Conservation (phyloP, 192 early-diverging fungal genomes). For the Backusella tuberculispora region DNA sequence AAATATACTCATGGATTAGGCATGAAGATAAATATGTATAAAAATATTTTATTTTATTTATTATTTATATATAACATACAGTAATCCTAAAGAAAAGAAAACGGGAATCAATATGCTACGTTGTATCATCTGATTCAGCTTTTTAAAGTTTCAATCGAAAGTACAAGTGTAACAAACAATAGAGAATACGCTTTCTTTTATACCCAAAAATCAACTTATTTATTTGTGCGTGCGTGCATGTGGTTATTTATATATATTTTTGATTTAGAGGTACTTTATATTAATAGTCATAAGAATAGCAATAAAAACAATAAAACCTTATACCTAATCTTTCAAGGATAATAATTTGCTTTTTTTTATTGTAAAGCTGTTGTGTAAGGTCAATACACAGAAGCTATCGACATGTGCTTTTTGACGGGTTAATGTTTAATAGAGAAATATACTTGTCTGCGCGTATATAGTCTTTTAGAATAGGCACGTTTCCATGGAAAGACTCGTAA, state of each 20-base stretch:
- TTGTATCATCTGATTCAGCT: background rate
- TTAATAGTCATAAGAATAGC: too few relatives aligned
- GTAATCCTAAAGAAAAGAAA: background rate
- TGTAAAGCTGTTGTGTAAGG: background rate
- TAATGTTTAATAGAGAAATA: background rate
- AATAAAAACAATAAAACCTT: background rate
- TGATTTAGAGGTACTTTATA: background rate
- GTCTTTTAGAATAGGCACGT: slow-evolving; percentile 1
- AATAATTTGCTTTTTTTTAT: background rate
- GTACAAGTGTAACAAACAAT: background rate
- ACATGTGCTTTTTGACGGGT: slow-evolving; percentile 8
- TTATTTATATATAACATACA: background rate
- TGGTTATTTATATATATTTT: background rate
- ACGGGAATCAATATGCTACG: background rate
- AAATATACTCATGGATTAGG: too few relatives aligned
- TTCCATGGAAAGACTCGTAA: background rate
- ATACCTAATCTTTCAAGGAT: background rate
- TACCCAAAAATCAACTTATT: background rate
- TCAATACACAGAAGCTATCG: background rate
- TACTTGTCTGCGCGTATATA: background rate
- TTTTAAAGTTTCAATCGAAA: background rate
- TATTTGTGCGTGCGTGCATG: background rate
- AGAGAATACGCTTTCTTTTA: background rate
- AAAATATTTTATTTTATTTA: background rate
- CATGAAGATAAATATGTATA: too few relatives aligned